A percentile compares a stretch with the other conserved stretches of the same genome.
Evolutionary conservation across 768 basidiomycete genomes (phyloP).

Genomic region (Psilocybe sp.): DNA sequence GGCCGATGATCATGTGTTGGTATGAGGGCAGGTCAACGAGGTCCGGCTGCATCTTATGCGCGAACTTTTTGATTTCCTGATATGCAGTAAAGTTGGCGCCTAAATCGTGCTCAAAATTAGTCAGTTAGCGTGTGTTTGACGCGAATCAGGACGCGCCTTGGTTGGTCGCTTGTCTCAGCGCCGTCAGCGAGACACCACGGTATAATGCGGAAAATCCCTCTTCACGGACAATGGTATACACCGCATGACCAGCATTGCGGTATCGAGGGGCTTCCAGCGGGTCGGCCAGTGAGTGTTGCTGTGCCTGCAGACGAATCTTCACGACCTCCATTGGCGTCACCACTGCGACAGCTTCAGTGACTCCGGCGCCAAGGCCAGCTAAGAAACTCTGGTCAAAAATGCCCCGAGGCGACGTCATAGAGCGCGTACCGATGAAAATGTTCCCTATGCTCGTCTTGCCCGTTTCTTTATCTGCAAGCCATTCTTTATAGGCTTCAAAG

Average conservation of each 20-base stretch:
- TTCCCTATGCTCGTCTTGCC: slow-evolving; percentile 76
- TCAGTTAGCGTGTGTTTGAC: not conserved
- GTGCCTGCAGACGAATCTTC: slow-evolving; percentile 97
- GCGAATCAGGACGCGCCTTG: slow-evolving; percentile 80
- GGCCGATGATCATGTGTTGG: slow-evolving; percentile 93
- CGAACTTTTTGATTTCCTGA: slow-evolving; percentile 90
- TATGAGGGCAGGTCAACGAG: slow-evolving; percentile 82
- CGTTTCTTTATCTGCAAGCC: slow-evolving; percentile 70
- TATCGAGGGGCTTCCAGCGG: slow-evolving; percentile 92
- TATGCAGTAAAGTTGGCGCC: slow-evolving; percentile 98
- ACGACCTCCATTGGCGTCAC: slow-evolving; percentile 99
- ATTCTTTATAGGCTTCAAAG: slow-evolving; percentile 92
- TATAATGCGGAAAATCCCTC: slow-evolving; percentile 86
- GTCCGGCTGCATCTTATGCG: slow-evolving; percentile 76
- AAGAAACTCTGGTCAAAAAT: slow-evolving; percentile 3
- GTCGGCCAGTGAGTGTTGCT: slow-evolving; percentile 95
- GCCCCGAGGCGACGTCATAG: not conserved
- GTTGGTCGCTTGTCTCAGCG: slow-evolving; percentile 94
- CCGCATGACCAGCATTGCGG: slow-evolving; percentile 94
- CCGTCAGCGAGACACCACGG: slow-evolving; percentile 91
- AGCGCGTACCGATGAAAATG: slow-evolving; percentile 79
- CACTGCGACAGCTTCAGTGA: slow-evolving; percentile 91
- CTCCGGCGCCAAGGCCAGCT: slow-evolving; percentile 95
- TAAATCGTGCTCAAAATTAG: slow-evolving; percentile 11
- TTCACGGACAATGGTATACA: slow-evolving; percentile 90